Base-by-base conservation (phyloP, 495 filamentous ascomycete genomes). In the Penicillium lividum region DNA sequence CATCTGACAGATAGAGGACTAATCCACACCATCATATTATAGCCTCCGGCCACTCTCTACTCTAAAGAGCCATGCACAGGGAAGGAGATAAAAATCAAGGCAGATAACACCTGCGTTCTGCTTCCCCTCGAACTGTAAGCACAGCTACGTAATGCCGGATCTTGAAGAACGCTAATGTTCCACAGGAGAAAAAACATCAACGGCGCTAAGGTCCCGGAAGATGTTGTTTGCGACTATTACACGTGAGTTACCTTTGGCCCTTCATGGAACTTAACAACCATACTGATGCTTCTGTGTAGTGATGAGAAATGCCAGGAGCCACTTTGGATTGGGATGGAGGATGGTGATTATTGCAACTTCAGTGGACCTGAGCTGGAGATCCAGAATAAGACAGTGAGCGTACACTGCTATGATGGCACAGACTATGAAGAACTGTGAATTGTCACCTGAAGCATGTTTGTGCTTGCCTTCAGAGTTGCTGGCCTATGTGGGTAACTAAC, bases 261-360 rank as follows among this genome's bases (percentile, higher is more conserved):
- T 2, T 6, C 11, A 7, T 49, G 9, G 2, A 2, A 30, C 11
- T 11, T 11, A 3, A 3, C n/a, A 5, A 3, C 5, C 10, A 46
- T 49, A 31, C 46, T 49, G 13, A 49, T n/a, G 13, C 13, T 30
- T 18, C 7, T 48, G 1, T 16, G 8, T 49, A 49, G 46, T 15
- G 27, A 49, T 15, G 28, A 49, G 1, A 49, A 31, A 13, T 49
- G 46, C 7, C 15, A 49, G 4, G 28, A 15, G 25, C 4, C 27
- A 49, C 27, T 49, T 15, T 49, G 15, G 11, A 30, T n/a, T 49
- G 46, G 46, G 18, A 49, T 49, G 46, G 46, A 49, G 27, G 46
- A 31, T n/a, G 8, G 4, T 3, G 28, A 15, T 31, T 13, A 33
- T 15, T 49, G 46, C 27, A 30, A 28, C 46, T 49, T 49, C 28